A percentile compares a stretch with the other conserved stretches of the same genome.
phyloP scores from a whole-genome alignment of 2,329 filamentous ascomycete genomes.

The Teratosphaeria nubilosa region DNA sequence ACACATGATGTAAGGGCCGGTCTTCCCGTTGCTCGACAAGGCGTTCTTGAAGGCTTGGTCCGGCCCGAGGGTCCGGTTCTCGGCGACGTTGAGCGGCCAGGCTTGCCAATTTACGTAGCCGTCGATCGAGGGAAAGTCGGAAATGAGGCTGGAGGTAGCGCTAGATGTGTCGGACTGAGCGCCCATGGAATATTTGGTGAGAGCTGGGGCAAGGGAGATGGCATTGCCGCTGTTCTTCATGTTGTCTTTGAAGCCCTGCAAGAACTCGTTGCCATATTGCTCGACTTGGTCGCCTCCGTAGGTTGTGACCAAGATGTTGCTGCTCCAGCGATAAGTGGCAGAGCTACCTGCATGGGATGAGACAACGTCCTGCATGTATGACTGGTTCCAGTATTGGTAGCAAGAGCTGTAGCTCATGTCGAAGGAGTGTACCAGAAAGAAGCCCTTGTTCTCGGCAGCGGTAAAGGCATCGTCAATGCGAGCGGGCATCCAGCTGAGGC shows the following conservation, averaged over 20 bases:
- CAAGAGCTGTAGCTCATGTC: slow-evolving; percentile 29
- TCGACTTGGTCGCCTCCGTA: slow-evolving; percentile 25
- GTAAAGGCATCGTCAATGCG: slow-evolving; percentile 28
- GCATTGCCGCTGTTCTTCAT: slow-evolving; percentile 20
- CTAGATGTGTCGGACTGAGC: slow-evolving; percentile 18
- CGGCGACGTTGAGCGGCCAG: slow-evolving; percentile 26
- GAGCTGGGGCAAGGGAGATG: slow-evolving; percentile 26
- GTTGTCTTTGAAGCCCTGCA: slow-evolving; percentile 24
- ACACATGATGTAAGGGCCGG: slow-evolving; percentile 31
- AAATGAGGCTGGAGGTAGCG: slow-evolving; percentile 19
- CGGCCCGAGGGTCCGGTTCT: slow-evolving; percentile 22
- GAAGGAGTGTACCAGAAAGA: slow-evolving; percentile 30
- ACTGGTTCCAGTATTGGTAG: slow-evolving; percentile 28
- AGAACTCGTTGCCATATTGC: slow-evolving; percentile 28
- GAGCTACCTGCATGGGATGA: slow-evolving; percentile 23
- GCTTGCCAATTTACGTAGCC: slow-evolving; percentile 32
- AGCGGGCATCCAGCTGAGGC: slow-evolving; percentile 24
- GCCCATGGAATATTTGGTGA: slow-evolving; percentile 24
- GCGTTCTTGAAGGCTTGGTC: slow-evolving; percentile 27
- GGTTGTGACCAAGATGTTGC: slow-evolving; percentile 28
- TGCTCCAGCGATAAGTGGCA: slow-evolving; percentile 28
- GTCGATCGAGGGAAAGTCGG: slow-evolving; percentile 26
- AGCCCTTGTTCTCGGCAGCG: slow-evolving; percentile 24
- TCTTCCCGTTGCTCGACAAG: slow-evolving; percentile 23
- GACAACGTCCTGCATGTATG: slow-evolving; percentile 26